phyloP scores from a whole-genome alignment of 805 yeast genomes.

The Candida tammaniensis region DNA sequence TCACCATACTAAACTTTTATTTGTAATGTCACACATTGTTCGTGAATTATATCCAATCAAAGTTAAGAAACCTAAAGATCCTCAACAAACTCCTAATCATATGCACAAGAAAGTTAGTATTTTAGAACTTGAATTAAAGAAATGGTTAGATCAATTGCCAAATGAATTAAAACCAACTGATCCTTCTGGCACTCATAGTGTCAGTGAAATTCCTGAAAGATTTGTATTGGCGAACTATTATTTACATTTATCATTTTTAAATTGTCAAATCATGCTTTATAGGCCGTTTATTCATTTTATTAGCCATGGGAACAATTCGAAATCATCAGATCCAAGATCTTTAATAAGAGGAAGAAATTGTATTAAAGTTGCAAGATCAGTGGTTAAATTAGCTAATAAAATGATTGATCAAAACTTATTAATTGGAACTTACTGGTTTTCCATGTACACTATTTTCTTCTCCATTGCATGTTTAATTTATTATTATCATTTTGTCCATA shows the following conservation, averaged over 20 bases:
- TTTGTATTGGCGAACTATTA: conserved; percentile 74
- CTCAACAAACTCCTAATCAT: conserved; percentile 27
- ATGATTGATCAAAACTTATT: conserved; percentile 70
- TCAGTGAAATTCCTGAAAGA: conserved; percentile 41
- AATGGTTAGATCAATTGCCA: conserved; percentile 74
- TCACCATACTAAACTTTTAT: conserved; percentile 73
- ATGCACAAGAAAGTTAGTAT: conserved; percentile 50
- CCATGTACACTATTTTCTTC: conserved; percentile 84
- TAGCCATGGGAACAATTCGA: conserved; percentile 47
- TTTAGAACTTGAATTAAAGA: conserved; percentile 65
- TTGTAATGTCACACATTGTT: conserved; percentile 69
- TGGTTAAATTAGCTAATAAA: conserved; percentile 75
- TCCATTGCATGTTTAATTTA: conserved; percentile 84
- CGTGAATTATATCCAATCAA: conserved; percentile 74
- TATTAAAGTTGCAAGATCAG: conserved; percentile 78
- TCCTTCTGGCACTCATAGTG: conserved; percentile 35
- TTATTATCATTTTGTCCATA: conserved; percentile 59
- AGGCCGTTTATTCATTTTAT: conserved; percentile 87
- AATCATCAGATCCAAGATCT: conserved; percentile 52
- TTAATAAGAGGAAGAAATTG: conserved; percentile 77
- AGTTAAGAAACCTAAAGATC: conserved; percentile 20
- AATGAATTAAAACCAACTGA: conserved; percentile 69
- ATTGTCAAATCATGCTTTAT: conserved; percentile 77
- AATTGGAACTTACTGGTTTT: conserved; percentile 88
- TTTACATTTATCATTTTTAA: conserved; percentile 66